A percentile compares a stretch with the other conserved stretches of the same genome.
phyloP scores from a whole-genome alignment of 2,329 filamentous ascomycete species.

The Fusarium heterosporum region DNA sequence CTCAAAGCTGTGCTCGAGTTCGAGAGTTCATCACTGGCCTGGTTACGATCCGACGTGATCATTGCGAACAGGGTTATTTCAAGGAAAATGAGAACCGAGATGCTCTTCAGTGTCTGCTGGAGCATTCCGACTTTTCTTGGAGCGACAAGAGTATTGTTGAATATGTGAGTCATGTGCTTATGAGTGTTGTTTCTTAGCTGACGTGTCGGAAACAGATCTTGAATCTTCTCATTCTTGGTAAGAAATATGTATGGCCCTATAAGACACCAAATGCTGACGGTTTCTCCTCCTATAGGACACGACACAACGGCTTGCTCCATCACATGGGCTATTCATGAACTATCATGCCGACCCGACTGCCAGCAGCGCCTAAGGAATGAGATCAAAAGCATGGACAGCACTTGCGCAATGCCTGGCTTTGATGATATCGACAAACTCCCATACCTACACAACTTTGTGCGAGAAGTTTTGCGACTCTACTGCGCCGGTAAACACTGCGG shows the following conservation, averaged over 20 bases:
- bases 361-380: constrained; percentile 56
- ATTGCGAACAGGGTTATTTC: constrained; percentile 4
- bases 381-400: constrained; percentile 42
- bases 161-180: constrained; percentile 31
- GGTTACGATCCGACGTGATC: constrained; percentile 18
- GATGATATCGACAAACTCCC: constrained; percentile 50
- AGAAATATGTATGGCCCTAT: not conserved
- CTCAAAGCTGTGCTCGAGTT: constrained; percentile 47
- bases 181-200: constrained; percentile 26
- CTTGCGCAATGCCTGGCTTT: constrained; percentile 24
- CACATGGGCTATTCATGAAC: constrained; percentile 57
- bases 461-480: constrained; percentile 58
- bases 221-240: constrained; percentile 58
- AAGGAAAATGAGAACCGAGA: constrained; percentile 17
- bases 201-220: constrained; percentile 53
- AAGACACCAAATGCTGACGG: not conserved
- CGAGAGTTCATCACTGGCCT: constrained; percentile 48
- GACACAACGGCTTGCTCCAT: constrained; percentile 59
- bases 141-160: constrained; percentile 48
- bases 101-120: constrained; percentile 52
- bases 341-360: constrained; percentile 52
- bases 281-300: constrained; percentile 44
- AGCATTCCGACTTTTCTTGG: constrained; percentile 43
- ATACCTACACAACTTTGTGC: constrained; percentile 57
- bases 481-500: constrained; percentile 48